phyloP scores from a whole-genome alignment of 345 rosid species.

The Brassica carinata region DNA sequence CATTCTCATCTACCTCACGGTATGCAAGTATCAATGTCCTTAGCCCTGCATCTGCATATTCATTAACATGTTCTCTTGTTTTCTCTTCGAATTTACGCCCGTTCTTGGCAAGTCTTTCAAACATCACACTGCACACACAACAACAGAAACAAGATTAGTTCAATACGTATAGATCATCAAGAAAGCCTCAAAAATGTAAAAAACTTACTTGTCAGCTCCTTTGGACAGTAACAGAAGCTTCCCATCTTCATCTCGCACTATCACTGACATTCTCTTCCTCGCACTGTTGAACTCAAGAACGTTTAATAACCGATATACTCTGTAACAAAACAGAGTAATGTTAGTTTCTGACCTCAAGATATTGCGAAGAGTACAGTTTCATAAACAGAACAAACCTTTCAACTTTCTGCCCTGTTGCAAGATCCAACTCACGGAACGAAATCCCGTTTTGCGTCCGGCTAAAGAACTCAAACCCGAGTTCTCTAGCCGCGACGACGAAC shows the following conservation, averaged over 20 bases:
- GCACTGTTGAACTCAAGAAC: constrained; percentile 72
- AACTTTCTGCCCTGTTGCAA: constrained; percentile 47
- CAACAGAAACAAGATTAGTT: not conserved
- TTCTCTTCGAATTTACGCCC: constrained; percentile 62
- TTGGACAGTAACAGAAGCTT: constrained; percentile 75
- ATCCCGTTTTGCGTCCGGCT: constrained; percentile 78
- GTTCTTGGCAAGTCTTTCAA: constrained; percentile 72
- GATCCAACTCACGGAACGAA: constrained; percentile 69
- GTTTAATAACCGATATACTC: constrained; percentile 64
- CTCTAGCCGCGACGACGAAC: constrained; percentile 88
- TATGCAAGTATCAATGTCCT: constrained; percentile 94
- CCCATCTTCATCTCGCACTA: constrained; percentile 71
- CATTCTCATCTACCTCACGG: constrained; percentile 78
- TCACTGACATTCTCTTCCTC: constrained; percentile 82
- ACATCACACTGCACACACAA: constrained; percentile 67
- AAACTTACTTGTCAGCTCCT: constrained; percentile 95
- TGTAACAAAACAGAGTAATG: constrained; percentile 42
- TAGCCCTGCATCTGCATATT: constrained; percentile 93
- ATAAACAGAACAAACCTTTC: constrained; percentile 50
- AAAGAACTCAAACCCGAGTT: constrained; percentile 86
- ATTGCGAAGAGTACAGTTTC: not conserved
- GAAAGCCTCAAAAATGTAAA: constrained; percentile 25
- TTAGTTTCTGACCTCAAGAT: not conserved
- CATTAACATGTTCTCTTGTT: constrained; percentile 66
- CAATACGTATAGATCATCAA: not conserved